A percentile compares a stretch with the other conserved stretches of the same genome.
Evolutionary conservation across 148 eudicot species (phyloP).

Genomic region (Vaccinium vitisidaea): DNA sequence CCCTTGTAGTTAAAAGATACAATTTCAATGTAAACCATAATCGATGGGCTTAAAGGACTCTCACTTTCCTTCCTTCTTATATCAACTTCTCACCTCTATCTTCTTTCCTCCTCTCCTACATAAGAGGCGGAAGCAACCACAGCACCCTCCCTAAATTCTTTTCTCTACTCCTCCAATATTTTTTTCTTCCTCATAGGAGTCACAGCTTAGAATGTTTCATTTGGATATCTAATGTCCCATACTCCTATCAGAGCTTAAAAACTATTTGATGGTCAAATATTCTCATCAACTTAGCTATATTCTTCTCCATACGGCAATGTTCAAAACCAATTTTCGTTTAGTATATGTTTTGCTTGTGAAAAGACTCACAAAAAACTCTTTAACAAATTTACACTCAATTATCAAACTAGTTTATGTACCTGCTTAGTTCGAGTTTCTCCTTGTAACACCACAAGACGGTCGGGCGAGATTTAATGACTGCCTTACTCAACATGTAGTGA

Average conservation of each 20-base stretch:
- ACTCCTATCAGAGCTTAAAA: neutral
- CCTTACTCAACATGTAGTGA: constrained; percentile 54
- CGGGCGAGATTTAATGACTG: constrained; percentile 62
- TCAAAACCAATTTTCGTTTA: neutral
- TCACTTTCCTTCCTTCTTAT: neutral
- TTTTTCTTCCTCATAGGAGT: neutral
- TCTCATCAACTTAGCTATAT: neutral
- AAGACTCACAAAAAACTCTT: neutral
- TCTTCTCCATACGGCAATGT: neutral
- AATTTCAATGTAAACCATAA: neutral
- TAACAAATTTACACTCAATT: neutral
- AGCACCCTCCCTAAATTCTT: neutral
- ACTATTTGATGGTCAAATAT: neutral
- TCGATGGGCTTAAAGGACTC: neutral
- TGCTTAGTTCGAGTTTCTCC: constrained; percentile 73
- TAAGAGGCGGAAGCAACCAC: neutral
- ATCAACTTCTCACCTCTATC: neutral
- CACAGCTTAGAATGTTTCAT: neutral
- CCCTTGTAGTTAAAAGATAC: neutral
- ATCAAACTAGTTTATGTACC: neutral
- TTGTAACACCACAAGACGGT: constrained; percentile 82
- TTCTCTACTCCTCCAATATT: neutral
- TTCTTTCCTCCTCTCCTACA: neutral
- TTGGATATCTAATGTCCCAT: neutral
- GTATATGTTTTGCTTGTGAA: neutral